Evolutionary conservation across 2,329 filamentous ascomycete genomes (phyloP), one percentile per base, ranked within the genome.

Genomic region (Aureobasidium pullulans): DNA sequence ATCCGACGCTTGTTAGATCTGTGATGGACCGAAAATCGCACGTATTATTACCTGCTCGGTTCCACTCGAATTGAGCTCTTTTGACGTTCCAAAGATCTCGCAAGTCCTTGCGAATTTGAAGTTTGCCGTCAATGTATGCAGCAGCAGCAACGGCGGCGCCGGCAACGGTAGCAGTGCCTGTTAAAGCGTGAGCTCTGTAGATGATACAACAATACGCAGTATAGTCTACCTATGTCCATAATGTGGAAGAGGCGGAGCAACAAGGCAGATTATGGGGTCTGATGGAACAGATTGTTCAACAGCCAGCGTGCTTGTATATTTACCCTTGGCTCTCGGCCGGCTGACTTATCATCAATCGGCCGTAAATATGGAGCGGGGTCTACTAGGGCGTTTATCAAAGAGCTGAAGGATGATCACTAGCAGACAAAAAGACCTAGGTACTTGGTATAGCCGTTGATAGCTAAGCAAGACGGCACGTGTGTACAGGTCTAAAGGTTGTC

Each of bases 41-140:
- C 8, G 16, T 6, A 10, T 7, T n/a, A 28, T 44, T 46, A 84
- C 82, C 68, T 39, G 78, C 79, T 68, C 76, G 75, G 5, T 71
- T 71, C 57, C 79, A 77, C 10, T 75, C 70, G 52, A 78, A 77
- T 54, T 75, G 71, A 9, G 74, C 72, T 34, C 69, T 72, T 37
- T 72, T 75, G n/a, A 74, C 61, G 10, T 72, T 71, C 11, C 74
- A 68, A n/a, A 88, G 70, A 6, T 66, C 65, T 0, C 68, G 65
- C 15, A 87, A 63, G 69, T 92, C 88, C 66, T 87, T 83, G 43
- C 73, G 70, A 52, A 91, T 68, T 68, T 88, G 83, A 65, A 81
- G 85, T 74, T 87, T 89, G 57, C 84, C 88, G 67, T 91, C 82
- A 46, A 88, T 73, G 65, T 89, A 89, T 13, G 79, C 78, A 42